These are phyloP conservation scores for Baeospora myosura DNA, from an alignment of 1,284 basidiomycete genomes.

Conservation along the genomic window DNA sequence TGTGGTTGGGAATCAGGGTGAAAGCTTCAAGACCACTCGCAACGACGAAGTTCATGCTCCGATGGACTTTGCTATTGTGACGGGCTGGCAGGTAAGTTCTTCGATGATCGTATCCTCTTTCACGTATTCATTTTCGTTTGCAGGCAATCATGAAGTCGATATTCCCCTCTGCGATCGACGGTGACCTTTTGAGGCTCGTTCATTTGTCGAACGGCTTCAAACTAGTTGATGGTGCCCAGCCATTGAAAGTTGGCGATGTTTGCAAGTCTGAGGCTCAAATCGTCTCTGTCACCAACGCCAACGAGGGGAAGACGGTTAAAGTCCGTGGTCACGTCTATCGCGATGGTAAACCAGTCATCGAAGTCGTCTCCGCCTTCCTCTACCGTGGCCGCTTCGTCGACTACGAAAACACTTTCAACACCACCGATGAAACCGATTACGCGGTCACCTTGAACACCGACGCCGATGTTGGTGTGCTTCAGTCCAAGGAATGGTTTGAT, in stretches of 20 bases:
- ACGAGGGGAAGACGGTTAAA: constrained; percentile 90
- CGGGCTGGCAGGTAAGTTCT: constrained; percentile 89
- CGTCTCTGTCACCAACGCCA: constrained; percentile 83
- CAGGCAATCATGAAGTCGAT: constrained; percentile 96
- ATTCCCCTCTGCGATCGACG: constrained; percentile 88
- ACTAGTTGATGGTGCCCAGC: constrained; percentile 70
- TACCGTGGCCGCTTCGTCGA: constrained; percentile 94
- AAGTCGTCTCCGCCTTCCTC: constrained; percentile 92
- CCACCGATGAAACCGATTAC: constrained; percentile 84
- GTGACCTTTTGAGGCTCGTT: constrained; percentile 91
- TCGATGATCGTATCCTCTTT: background rate
- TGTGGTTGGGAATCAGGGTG: constrained; percentile 89
- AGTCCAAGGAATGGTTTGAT: constrained; percentile 97
- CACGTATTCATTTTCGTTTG: constrained; percentile 8
- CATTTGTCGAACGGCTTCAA: constrained; percentile 97
- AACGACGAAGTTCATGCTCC: constrained; percentile 74
- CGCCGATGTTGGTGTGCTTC: constrained; percentile 82
- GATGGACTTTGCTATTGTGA: constrained; percentile 98
- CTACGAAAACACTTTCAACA: constrained; percentile 94
- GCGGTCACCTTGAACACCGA: constrained; percentile 71
- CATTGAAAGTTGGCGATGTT: constrained; percentile 80
- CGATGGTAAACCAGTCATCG: constrained; percentile 74
- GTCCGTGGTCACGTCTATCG: constrained; percentile 85
- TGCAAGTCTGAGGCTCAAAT: constrained; percentile 89
- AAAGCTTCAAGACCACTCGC: constrained; percentile 78